Evolutionary conservation across 257 asterid genomes (phyloP).

Genomic region (Solanum virginianum): DNA sequence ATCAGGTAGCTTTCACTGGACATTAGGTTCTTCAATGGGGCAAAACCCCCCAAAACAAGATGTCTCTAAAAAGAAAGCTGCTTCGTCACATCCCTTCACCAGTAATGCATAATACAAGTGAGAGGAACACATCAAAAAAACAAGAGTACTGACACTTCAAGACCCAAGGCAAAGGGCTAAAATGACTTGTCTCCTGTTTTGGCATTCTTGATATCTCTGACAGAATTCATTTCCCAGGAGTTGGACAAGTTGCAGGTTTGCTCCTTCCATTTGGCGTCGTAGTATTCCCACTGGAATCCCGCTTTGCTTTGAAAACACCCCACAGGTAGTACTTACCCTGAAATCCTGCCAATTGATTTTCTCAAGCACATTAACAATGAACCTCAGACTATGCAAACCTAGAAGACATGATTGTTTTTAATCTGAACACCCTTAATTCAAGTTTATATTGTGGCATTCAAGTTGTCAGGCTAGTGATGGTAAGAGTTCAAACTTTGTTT

Average conservation of each 20-base stretch:
- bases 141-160: not conserved
- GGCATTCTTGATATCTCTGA: not conserved
- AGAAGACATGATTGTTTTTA: not conserved
- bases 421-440: not conserved
- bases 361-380: not conserved
- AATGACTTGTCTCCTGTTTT: slow-evolving; percentile 6
- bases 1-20: not conserved
- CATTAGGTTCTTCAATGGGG: not conserved
- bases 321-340: slow-evolving; percentile 49
- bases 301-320: slow-evolving; percentile 68
- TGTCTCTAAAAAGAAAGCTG: not conserved
- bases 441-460: not conserved
- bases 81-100: not conserved
- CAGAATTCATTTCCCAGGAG: not conserved
- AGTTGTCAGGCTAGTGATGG: not conserved
- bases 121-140: not conserved
- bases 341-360: slow-evolving; percentile 36
- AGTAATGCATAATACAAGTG: not conserved
- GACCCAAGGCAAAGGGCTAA: slow-evolving; percentile 12
- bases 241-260: not conserved
- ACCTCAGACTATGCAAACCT: not conserved
- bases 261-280: not conserved
- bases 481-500: not conserved
- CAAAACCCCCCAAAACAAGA: not conserved
- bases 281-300: not conserved